A percentile compares a stretch with the other conserved stretches of the same genome.
phyloP scores from a whole-genome alignment of 2,329 filamentous ascomycete species.

The Metarhizium guizhouense region DNA sequence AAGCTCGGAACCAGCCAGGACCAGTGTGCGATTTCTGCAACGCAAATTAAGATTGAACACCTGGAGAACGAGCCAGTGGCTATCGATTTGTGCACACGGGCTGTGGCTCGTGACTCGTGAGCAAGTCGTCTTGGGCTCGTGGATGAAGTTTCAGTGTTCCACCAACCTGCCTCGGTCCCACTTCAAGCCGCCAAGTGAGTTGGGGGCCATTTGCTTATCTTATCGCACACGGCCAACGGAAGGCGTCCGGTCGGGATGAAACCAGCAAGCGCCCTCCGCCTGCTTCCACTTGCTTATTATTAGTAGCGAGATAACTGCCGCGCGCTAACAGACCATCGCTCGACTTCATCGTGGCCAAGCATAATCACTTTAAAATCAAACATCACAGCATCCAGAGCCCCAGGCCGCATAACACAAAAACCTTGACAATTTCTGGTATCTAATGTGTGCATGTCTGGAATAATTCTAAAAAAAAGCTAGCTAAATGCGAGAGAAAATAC shows the following conservation, averaged over 20 bases:
- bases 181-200: background rate
- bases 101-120: background rate
- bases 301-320: background rate
- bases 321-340: background rate
- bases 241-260: background rate
- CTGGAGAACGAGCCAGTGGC: background rate
- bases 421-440: background rate
- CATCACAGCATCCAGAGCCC: background rate
- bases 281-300: background rate
- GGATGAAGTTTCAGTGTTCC: background rate
- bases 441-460: background rate
- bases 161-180: background rate
- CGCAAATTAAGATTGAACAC: background rate
- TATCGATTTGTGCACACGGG: background rate
- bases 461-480: background rate
- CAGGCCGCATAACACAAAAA: background rate
- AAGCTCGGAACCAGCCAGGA: background rate
- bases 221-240: slow-evolving; percentile 10
- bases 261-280: background rate
- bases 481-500: background rate
- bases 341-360: background rate
- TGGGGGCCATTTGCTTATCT: slow-evolving; percentile 13
- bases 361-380: background rate
- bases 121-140: background rate
- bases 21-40: background rate